Evolutionary conservation across 2,329 filamentous ascomycete species (phyloP).

Genomic region (Blastomyces silverae): DNA sequence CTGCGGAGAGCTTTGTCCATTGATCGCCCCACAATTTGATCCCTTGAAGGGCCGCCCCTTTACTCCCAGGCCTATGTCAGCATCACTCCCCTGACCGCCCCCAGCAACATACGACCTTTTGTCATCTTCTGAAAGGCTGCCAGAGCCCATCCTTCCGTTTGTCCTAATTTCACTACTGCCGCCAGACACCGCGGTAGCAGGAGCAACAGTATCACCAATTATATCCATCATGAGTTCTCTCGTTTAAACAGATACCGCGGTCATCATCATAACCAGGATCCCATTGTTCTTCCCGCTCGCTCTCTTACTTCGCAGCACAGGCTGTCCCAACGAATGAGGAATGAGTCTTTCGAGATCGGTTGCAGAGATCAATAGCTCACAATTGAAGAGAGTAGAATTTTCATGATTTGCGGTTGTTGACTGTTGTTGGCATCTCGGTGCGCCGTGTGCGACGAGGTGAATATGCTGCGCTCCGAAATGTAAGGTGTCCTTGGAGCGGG

Average conservation of each 20-base stretch:
- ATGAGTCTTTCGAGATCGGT: neutral
- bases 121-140: neutral
- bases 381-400: too few relatives aligned
- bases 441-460: neutral
- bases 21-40: neutral
- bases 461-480: neutral
- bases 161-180: neutral
- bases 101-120: neutral
- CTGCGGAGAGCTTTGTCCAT: neutral
- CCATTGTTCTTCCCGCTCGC: neutral
- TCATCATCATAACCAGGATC: neutral
- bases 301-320: neutral
- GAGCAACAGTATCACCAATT: neutral
- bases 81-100: neutral
- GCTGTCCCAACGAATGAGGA: neutral
- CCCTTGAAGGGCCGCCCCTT: neutral
- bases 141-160: neutral
- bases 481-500: neutral
- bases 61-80: neutral
- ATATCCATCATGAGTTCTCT: conserved; percentile 7
- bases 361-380: neutral
- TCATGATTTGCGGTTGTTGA: neutral
- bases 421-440: neutral
- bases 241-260: neutral
- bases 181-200: neutral